Evolutionary conservation across 768 basidiomycete species (phyloP).

Genomic region (Suillus spraguei): DNA sequence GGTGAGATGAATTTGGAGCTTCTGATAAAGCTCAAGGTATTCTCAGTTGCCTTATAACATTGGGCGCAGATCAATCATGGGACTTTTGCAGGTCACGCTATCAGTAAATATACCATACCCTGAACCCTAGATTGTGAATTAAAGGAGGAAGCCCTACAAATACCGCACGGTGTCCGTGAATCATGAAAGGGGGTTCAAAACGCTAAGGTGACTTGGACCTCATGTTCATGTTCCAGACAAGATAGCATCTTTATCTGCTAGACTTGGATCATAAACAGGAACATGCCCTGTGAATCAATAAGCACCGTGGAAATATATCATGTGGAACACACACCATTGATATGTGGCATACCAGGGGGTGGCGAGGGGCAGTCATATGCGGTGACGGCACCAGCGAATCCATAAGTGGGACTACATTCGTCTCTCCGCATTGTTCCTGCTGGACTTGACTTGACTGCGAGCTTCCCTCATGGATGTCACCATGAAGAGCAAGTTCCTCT

Average conservation of each 20-base stretch:
- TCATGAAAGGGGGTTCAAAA: background rate
- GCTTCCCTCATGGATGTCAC: constrained; percentile 15
- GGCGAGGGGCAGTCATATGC: constrained; percentile 3
- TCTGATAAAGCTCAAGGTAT: constrained; percentile 3
- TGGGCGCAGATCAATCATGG: background rate
- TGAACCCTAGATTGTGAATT: constrained; percentile 8
- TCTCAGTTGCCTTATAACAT: constrained; percentile 2
- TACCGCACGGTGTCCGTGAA: background rate
- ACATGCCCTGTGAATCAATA: constrained; percentile 13
- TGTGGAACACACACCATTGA: constrained; percentile 17
- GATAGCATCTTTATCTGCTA: constrained; percentile 10
- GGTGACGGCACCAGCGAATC: background rate
- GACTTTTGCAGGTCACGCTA: background rate
- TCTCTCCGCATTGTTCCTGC: constrained; percentile 24
- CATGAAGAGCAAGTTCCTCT: constrained; percentile 25
- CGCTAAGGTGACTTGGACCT: background rate
- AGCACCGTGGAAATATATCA: background rate
- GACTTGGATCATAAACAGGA: constrained; percentile 10
- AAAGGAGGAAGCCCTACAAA: background rate
- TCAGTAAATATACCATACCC: constrained; percentile 6
- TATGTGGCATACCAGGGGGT: constrained; percentile 7
- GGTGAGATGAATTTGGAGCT: background rate
- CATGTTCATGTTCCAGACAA: constrained; percentile 12
- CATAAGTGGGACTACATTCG: constrained; percentile 18
- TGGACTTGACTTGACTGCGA: constrained; percentile 11